phyloP scores from a whole-genome alignment of 2,329 filamentous ascomycete genomes.

The Penicillium verrucosum region DNA sequence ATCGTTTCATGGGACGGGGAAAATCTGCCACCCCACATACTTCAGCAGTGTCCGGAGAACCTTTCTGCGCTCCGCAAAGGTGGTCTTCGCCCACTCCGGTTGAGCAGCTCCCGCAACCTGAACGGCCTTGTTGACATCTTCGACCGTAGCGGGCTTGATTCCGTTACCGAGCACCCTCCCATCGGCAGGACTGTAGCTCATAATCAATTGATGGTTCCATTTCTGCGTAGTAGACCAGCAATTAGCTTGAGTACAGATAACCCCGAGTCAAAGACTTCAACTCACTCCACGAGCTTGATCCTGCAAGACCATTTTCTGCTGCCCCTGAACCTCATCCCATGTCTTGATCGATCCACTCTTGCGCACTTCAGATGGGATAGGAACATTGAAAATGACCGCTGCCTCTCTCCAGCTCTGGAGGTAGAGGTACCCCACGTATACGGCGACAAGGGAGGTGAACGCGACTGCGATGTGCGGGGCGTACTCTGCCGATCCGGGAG shows the following conservation, averaged over 20 bases:
- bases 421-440: constrained; percentile 34
- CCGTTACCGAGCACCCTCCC: constrained; percentile 70
- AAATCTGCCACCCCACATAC: constrained; percentile 30
- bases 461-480: constrained; percentile 25
- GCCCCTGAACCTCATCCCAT: constrained; percentile 36
- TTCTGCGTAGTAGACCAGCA: constrained; percentile 25
- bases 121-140: constrained; percentile 76
- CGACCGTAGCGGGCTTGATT: constrained; percentile 67
- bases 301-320: constrained; percentile 36
- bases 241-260: constrained; percentile 13
- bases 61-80: constrained; percentile 70
- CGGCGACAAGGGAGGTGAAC: constrained; percentile 29
- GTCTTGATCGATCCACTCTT: constrained; percentile 29
- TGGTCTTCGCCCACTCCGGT: constrained; percentile 70
- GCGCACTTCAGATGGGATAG: constrained; percentile 36
- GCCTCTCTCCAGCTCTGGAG: constrained; percentile 30
- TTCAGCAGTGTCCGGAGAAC: constrained; percentile 79
- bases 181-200: constrained; percentile 70
- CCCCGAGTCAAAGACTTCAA: constrained; percentile 1
- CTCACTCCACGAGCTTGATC: constrained; percentile 41
- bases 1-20: not conserved
- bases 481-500: constrained; percentile 18
- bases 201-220: constrained; percentile 40
- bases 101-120: constrained; percentile 73
- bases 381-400: constrained; percentile 39